phyloP scores from a whole-genome alignment of 1,284 basidiomycete genomes.

The Irpex sp. region DNA sequence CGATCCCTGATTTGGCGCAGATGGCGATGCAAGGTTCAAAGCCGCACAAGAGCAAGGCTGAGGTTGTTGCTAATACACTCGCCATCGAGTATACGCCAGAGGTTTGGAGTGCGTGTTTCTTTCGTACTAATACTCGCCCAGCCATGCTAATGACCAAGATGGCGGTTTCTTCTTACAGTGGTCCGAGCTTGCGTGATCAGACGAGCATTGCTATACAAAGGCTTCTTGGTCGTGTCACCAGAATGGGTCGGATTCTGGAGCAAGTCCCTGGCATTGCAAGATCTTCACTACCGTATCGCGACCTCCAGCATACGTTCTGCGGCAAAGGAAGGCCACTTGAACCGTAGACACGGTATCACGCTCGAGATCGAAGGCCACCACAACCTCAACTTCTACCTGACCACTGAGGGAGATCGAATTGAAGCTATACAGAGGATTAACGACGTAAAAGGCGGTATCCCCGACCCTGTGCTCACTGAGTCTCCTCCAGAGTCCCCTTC shows the following conservation, averaged over 20 bases:
- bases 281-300: conserved; percentile 49
- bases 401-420: conserved; percentile 37
- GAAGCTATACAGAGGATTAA: conserved; percentile 40
- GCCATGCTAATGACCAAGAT: neutral
- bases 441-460: neutral
- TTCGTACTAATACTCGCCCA: neutral
- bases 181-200: conserved; percentile 33
- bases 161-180: conserved; percentile 24
- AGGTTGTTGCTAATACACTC: conserved; percentile 15
- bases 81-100: conserved; percentile 29
- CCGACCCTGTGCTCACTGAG: neutral
- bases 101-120: conserved; percentile 41
- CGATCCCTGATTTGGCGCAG: neutral
- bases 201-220: conserved; percentile 32
- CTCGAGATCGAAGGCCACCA: conserved; percentile 47
- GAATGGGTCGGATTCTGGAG: conserved; percentile 48
- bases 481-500: neutral
- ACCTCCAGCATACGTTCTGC: conserved; percentile 41
- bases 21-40: neutral
- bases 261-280: conserved; percentile 37
- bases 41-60: conserved; percentile 11
- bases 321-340: conserved; percentile 22
- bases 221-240: conserved; percentile 42
- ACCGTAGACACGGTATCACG: conserved; percentile 36
- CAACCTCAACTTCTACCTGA: conserved; percentile 52